Evolutionary conservation across 1,284 basidiomycete genomes (phyloP).

Genomic region (Phylloporus gajari): DNA sequence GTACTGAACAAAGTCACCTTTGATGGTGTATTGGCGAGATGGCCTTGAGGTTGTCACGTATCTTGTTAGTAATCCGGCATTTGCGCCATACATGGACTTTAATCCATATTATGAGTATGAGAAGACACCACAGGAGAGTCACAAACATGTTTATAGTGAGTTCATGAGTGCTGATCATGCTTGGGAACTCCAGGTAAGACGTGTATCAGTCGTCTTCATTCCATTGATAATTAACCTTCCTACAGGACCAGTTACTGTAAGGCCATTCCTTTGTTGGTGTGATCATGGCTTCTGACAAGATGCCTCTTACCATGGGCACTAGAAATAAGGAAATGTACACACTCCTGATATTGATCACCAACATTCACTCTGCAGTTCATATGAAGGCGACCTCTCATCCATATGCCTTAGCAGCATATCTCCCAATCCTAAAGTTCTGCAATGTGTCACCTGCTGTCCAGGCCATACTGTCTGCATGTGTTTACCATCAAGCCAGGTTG

Average conservation of each 20-base stretch:
- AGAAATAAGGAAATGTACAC: slow-evolving; percentile 28
- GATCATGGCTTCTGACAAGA: slow-evolving; percentile 24
- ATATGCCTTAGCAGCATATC: slow-evolving; percentile 9
- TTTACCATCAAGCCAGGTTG: slow-evolving; percentile 12
- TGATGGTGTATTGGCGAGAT: slow-evolving; percentile 19
- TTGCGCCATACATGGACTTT: too few species aligned
- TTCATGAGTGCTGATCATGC: too few species aligned
- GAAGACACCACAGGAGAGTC: too few species aligned
- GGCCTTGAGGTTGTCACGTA: slow-evolving; percentile 10
- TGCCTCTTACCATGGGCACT: background rate
- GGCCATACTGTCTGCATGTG: slow-evolving; percentile 3
- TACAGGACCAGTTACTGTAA: too few species aligned
- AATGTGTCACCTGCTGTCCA: slow-evolving; percentile 8
- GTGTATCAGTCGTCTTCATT: too few species aligned
- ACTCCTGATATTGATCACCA: slow-evolving; percentile 19
- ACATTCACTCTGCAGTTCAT: slow-evolving; percentile 17
- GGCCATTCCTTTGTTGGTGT: slow-evolving; percentile 5
- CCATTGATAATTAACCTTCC: too few species aligned
- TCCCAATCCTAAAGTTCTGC: slow-evolving; percentile 22
- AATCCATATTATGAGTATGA: too few species aligned
- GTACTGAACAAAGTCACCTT: slow-evolving; percentile 13
- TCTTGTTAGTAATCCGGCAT: too few species aligned
- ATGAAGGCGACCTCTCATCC: slow-evolving; percentile 27
- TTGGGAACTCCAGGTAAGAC: too few species aligned
- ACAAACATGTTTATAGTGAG: too few species aligned